A percentile compares a stretch with the other conserved stretches of the same genome.
Evolutionary conservation across 1,139 yeast species (phyloP).

Genomic region (Pichia sp.): DNA sequence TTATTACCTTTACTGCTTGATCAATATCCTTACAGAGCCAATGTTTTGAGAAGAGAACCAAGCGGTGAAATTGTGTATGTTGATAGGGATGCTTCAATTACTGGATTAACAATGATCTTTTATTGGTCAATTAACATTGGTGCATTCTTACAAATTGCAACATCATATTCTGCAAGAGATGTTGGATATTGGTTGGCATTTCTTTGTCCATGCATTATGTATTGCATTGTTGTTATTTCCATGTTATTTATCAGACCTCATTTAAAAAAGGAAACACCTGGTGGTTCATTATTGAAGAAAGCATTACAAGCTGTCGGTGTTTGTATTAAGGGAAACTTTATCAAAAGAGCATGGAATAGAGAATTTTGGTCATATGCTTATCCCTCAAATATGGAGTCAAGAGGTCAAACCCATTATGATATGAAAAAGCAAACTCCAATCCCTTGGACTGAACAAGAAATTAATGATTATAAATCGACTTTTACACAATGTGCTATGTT

Average conservation of each 20-base stretch:
- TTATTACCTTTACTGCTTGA: constrained; percentile 45
- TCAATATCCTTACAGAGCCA: constrained; percentile 47
- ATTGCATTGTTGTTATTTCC: constrained; percentile 21
- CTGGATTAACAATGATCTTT: constrained; percentile 68
- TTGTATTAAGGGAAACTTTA: constrained; percentile 38
- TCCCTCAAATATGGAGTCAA: constrained; percentile 41
- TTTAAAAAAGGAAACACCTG: constrained; percentile 36
- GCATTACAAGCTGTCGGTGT: constrained; percentile 37
- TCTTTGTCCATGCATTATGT: constrained; percentile 50
- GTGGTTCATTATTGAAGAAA: constrained; percentile 45
- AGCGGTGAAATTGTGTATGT: constrained; percentile 65
- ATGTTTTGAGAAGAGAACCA: constrained; percentile 51
- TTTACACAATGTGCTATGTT: constrained; percentile 54
- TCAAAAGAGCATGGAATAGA: constrained; percentile 35
- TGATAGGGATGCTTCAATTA: constrained; percentile 66
- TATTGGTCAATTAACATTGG: constrained; percentile 80
- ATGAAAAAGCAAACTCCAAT: constrained; percentile 33
- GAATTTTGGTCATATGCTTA: constrained; percentile 52
- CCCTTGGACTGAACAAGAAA: constrained; percentile 51
- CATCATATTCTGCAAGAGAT: constrained; percentile 62
- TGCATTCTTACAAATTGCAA: constrained; percentile 69
- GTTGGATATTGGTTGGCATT: constrained; percentile 78
- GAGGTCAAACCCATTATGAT: constrained; percentile 33
- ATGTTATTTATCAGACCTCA: constrained; percentile 15
- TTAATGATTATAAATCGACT: constrained; percentile 53